These are phyloP conservation scores for Ophiostoma piceae DNA, from an alignment of 2,329 filamentous ascomycete genomes.

Conservation along the genomic window DNA sequence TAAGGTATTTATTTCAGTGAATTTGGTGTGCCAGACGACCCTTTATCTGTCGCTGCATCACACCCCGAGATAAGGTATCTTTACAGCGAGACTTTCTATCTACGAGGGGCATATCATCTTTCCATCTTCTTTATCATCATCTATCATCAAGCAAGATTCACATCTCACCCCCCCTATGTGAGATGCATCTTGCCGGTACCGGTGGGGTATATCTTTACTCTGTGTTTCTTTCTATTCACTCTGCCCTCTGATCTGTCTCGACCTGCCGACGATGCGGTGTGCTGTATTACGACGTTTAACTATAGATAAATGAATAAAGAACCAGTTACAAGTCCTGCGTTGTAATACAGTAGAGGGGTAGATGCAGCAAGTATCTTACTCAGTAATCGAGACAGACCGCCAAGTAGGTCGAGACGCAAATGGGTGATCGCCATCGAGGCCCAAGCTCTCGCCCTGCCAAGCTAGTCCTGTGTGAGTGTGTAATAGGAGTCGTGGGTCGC, in stretches of 20 bases:
- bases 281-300: not conserved
- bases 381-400: not conserved
- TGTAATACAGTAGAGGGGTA: not conserved
- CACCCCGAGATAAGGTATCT: not conserved
- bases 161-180: constrained; percentile 2
- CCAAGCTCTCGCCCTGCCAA: constrained; percentile 5
- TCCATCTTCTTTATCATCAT: not conserved
- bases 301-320: not conserved
- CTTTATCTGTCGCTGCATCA: constrained; percentile 7
- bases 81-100: not conserved
- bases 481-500: not conserved
- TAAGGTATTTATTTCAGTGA: not conserved
- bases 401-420: not conserved
- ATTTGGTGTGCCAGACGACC: not conserved
- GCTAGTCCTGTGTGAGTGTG: not conserved
- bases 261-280: constrained; percentile 1
- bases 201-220: not conserved
- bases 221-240: not conserved
- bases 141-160: not conserved
- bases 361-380: not conserved
- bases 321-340: not conserved
- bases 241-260: not conserved
- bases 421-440: not conserved
- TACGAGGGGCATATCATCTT: not conserved
- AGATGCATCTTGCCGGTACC: not conserved